These are phyloP conservation scores for Sphenostylis stenocarpa DNA, from an alignment of 306 rosid genomes.

Conservation along the genomic window DNA sequence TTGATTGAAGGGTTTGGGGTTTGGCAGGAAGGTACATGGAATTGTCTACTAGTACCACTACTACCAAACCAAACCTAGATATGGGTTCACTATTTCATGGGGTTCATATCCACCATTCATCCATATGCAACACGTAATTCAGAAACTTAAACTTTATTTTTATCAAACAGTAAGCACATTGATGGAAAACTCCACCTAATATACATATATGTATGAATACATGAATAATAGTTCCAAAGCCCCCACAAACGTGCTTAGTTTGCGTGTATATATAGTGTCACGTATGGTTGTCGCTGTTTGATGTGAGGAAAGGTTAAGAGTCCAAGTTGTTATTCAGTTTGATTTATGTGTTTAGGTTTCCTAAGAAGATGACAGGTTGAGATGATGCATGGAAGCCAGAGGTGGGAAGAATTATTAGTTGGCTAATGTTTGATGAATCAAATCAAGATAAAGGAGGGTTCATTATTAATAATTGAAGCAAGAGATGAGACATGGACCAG, in stretches of 20 bases:
- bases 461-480: background rate
- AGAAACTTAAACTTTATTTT: background rate
- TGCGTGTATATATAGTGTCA: conserved; percentile 34
- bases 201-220: conserved; percentile 1
- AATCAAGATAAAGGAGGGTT: conserved; percentile 23
- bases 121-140: conserved; percentile 1
- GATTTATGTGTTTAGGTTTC: conserved; percentile 19
- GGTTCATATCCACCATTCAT: conserved; percentile 17
- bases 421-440: background rate
- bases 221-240: background rate
- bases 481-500: background rate
- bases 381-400: conserved; percentile 5
- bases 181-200: conserved; percentile 40
- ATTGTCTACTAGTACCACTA: conserved; percentile 24
- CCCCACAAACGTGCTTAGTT: conserved; percentile 28
- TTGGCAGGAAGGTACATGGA: conserved; percentile 25
- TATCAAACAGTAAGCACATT: background rate
- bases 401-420: background rate
- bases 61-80: conserved; percentile 36
- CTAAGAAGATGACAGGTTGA: conserved; percentile 20
- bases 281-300: conserved; percentile 11
- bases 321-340: conserved; percentile 5
- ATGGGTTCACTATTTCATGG: conserved; percentile 7
- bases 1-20: conserved; percentile 18
- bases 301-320: background rate